phyloP scores from a whole-genome alignment of 2,329 filamentous ascomycete species.

The Sodiomyces alkalinus region DNA sequence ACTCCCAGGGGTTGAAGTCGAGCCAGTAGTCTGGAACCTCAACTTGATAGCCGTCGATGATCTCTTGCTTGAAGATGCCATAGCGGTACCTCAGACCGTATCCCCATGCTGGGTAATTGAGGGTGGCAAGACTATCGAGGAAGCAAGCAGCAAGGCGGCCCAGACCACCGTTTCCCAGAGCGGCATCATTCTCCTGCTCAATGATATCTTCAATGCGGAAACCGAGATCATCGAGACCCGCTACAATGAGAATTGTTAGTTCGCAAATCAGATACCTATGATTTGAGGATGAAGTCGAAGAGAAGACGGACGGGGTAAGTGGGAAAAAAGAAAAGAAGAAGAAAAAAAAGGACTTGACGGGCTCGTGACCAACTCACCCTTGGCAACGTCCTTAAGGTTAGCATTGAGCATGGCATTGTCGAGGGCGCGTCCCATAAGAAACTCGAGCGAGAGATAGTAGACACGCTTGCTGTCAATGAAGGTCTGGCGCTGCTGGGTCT shows the following conservation, averaged over 20 bases:
- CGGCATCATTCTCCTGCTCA: constrained; percentile 87
- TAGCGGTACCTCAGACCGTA: constrained; percentile 94
- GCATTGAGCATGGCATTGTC: constrained; percentile 99
- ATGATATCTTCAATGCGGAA: constrained; percentile 97
- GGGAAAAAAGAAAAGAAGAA: background rate
- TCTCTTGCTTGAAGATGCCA: constrained; percentile 99
- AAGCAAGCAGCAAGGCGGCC: constrained; percentile 93
- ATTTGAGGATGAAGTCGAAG: too few relatives aligned
- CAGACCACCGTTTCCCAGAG: constrained; percentile 87
- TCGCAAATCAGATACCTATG: too few relatives aligned
- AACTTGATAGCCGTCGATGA: constrained; percentile 93
- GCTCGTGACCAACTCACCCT: too few relatives aligned
- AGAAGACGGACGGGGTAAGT: too few relatives aligned
- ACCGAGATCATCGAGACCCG: constrained; percentile 74
- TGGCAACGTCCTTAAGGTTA: constrained; percentile 70
- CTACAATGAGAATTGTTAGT: constrained; percentile 27
- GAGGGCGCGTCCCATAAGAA: constrained; percentile 88
- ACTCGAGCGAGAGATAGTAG: constrained; percentile 95
- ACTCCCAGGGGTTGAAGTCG: constrained; percentile 99
- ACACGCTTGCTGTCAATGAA: constrained; percentile 81
- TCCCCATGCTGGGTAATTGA: constrained; percentile 95
- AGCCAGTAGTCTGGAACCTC: constrained; percentile 99
- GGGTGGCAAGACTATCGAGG: constrained; percentile 83
- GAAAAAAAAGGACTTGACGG: too few relatives aligned
- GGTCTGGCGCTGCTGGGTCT: constrained; percentile 91